A percentile compares a stretch with the other conserved stretches of the same genome.
These are phyloP conservation scores for Baudoinia panamericana DNA, from an alignment of 495 filamentous ascomycete genomes.

Conservation along the genomic window DNA sequence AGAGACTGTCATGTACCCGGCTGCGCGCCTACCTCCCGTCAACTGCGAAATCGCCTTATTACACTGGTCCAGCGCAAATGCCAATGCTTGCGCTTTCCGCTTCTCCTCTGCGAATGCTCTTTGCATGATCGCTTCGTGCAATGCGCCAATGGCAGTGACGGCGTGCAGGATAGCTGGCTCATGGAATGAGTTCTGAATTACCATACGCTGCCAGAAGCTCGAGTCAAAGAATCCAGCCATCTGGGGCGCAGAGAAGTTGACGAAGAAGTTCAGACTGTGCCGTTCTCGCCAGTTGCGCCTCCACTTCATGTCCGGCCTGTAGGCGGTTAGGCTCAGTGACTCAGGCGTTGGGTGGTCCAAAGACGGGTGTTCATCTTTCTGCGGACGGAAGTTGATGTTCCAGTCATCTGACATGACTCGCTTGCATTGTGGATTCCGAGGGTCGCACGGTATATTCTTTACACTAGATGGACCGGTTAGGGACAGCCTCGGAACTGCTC, in stretches of 20 bases:
- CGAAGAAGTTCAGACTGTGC: constrained; percentile 20
- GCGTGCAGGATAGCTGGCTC: constrained; percentile 20
- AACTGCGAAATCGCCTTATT: constrained; percentile 12
- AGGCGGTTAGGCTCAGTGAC: constrained; percentile 4
- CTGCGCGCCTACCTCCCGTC: constrained; percentile 1
- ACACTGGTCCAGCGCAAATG: constrained; percentile 17
- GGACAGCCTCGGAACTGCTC: too few relatives aligned
- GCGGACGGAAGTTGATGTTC: constrained; percentile 11
- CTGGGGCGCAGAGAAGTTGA: constrained; percentile 18
- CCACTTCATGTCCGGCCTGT: constrained; percentile 14
- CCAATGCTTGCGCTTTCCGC: constrained; percentile 14
- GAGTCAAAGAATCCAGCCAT: constrained; percentile 20
- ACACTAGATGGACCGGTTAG: constrained; percentile 1
- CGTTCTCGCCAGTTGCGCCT: constrained; percentile 16
- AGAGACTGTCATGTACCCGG: not conserved
- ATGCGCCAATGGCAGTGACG: constrained; percentile 20
- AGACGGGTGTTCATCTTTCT: not conserved
- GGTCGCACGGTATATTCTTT: constrained; percentile 15
- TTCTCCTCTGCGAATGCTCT: constrained; percentile 11
- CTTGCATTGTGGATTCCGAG: constrained; percentile 10
- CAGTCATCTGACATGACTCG: constrained; percentile 13
- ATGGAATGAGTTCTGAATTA: constrained; percentile 18
- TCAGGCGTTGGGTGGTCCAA: not conserved
- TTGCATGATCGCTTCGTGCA: constrained; percentile 20
- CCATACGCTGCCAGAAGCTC: constrained; percentile 18